Evolutionary conservation across 2,329 filamentous ascomycete genomes (phyloP), one percentile per base, ranked within the genome.

Genomic region (Alternaria gansuensis): DNA sequence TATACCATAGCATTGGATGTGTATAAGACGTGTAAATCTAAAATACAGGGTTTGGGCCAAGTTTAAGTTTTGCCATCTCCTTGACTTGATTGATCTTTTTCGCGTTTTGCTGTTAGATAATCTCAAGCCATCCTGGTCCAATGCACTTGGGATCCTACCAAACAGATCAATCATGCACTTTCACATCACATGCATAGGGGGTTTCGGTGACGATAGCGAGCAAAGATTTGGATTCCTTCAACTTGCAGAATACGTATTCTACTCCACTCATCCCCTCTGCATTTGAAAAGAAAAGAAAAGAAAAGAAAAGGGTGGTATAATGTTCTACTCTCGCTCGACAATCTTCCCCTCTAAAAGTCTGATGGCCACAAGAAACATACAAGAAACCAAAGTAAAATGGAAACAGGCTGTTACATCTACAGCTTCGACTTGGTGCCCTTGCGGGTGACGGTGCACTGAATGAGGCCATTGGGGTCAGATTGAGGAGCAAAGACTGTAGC

Each of bases 401-500:
- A 45, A 40, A 59, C 29, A 61, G 29, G n/a, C 39, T 28, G 59
- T 26, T n/a, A 17, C 10, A 43, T 71, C 65, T 77, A 82, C 60
- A 82, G 66, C 73, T 80, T 82, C 36, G 80, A 72, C 65, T 80
- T 81, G 45, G 72, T 63, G 37, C 69, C 75, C 70, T 82, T 79
- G 62, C 91, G 87, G 34, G 87, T 85, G 50, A 99, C 93, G 57
- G 92, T 93, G 81, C 93, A 96, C 77, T 96, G 91, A 80, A 99
- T 99, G 61, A 99, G 86, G 28, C 95, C 95, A 75, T 98, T 99
- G 56, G 95, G 95, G 65, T 91, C 88, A 10, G 90, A 91, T 79
- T 98, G 95, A 3, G 95, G 95, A 28, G 91, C 93, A 72, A 95
- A 97, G 21, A 99, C 94, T 76, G 97, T 93, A 51, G 95, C 95